Evolutionary conservation across 371 early-diverging fungal genomes (phyloP).

Genomic region (Actinomortierella wolfii): DNA sequence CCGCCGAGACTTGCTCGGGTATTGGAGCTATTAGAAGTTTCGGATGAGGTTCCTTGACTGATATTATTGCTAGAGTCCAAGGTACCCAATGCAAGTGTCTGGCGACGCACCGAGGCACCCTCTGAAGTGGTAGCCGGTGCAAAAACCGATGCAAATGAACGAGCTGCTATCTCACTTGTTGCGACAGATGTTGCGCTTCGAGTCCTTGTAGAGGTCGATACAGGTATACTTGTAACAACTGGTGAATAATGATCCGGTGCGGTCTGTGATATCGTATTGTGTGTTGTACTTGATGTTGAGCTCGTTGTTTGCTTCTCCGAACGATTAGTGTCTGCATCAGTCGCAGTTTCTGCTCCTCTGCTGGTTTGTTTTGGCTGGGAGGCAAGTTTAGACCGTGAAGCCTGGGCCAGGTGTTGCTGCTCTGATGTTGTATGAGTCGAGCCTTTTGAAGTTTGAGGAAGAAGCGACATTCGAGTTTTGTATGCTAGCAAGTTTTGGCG

Average conservation of each 20-base stretch:
- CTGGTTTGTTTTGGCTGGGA: neutral
- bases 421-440: neutral
- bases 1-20: constrained; percentile 16
- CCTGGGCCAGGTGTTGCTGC: neutral
- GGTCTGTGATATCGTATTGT: too few species aligned
- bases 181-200: too few species aligned
- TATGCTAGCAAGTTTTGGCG: constrained; percentile 12
- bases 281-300: neutral
- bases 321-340: neutral
- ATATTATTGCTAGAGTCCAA: too few species aligned
- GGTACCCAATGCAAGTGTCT: too few species aligned
- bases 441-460: constrained; percentile 9
- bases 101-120: too few species aligned
- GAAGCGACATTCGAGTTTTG: constrained; percentile 10
- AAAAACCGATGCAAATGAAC: too few species aligned
- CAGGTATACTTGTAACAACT: too few species aligned
- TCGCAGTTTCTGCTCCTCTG: neutral
- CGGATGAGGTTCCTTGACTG: neutral
- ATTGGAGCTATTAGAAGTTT: neutral
- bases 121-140: too few species aligned
- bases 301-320: constrained; percentile 1
- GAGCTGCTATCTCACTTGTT: too few species aligned
- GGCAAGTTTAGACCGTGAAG: neutral
- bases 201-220: too few species aligned
- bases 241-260: too few species aligned